Percentiles rank a stretch among this genome's conserved stretches.
Conservation (phyloP, 768 basidiomycete genomes). For the Sarcodon aspratus region DNA sequence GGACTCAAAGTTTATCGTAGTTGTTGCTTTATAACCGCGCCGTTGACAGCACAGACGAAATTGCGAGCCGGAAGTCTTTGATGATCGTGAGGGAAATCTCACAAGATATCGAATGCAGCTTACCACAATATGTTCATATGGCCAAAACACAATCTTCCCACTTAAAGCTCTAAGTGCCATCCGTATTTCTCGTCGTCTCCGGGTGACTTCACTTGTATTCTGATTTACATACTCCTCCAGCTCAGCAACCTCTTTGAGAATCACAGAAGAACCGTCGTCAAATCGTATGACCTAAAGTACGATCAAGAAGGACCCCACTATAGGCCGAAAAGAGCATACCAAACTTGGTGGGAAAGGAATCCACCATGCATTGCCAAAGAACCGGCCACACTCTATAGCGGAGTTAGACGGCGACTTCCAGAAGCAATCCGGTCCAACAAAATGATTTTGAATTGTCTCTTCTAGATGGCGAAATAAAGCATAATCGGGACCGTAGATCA, state of each 20-base stretch:
- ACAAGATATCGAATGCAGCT: conserved; percentile 4
- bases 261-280: conserved; percentile 43
- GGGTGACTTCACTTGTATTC: conserved; percentile 41
- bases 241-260: conserved; percentile 35
- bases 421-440: conserved; percentile 64
- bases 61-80: conserved; percentile 35
- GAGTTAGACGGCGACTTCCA: conserved; percentile 34
- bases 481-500: conserved; percentile 35
- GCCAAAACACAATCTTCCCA: conserved; percentile 49
- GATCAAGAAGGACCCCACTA: not conserved
- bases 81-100: not conserved
- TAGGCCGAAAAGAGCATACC: conserved; percentile 22
- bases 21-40: conserved; percentile 39
- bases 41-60: conserved; percentile 32
- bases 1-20: conserved; percentile 30
- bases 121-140: conserved; percentile 48
- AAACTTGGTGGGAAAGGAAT: conserved; percentile 70
- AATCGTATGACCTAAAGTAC: conserved; percentile 47
- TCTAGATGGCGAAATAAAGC: conserved; percentile 35
- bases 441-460: conserved; percentile 41
- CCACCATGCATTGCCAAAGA: conserved; percentile 74
- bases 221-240: conserved; percentile 50
- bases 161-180: conserved; percentile 57
- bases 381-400: conserved; percentile 28
- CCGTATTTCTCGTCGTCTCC: conserved; percentile 42